phyloP scores from a whole-genome alignment of 371 early-diverging fungal species.

The Syncephalastrum racemosum region DNA sequence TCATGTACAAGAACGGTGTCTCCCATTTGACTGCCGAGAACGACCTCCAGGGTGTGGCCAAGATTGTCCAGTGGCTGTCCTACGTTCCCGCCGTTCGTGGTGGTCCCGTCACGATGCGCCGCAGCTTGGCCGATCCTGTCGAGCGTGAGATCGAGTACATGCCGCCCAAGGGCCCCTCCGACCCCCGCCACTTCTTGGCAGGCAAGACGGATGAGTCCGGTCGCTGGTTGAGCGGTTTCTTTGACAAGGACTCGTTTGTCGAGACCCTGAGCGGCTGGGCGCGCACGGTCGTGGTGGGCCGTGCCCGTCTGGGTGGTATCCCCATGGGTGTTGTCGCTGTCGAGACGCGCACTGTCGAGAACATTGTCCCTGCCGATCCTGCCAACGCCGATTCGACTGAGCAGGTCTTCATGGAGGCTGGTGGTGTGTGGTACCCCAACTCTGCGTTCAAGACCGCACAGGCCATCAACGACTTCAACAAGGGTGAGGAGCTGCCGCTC shows the following conservation, averaged over 20 bases:
- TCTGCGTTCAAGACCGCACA: slow-evolving; percentile 98
- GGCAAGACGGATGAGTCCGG: slow-evolving; percentile 70
- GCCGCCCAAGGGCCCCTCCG: slow-evolving; percentile 86
- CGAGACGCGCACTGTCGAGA: slow-evolving; percentile 92
- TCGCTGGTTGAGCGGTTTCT: slow-evolving; percentile 87
- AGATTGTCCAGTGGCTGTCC: slow-evolving; percentile 94
- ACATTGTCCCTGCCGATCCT: slow-evolving; percentile 93
- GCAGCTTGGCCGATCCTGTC: slow-evolving; percentile 55
- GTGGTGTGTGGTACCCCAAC: slow-evolving; percentile 98
- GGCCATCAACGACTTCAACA: slow-evolving; percentile 97
- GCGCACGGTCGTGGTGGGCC: slow-evolving; percentile 79
- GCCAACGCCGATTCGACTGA: slow-evolving; percentile 88
- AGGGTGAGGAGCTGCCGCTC: slow-evolving; percentile 96
- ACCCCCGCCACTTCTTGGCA: slow-evolving; percentile 88
- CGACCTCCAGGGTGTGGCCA: slow-evolving; percentile 86
- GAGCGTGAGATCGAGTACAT: slow-evolving; percentile 76
- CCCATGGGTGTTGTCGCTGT: slow-evolving; percentile 98
- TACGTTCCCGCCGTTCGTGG: slow-evolving; percentile 81
- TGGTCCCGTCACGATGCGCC: slow-evolving; percentile 61
- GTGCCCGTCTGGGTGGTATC: slow-evolving; percentile 95
- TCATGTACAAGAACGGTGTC: slow-evolving; percentile 98
- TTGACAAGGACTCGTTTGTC: slow-evolving; percentile 88
- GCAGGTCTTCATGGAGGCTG: slow-evolving; percentile 90
- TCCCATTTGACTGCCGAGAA: slow-evolving; percentile 95
- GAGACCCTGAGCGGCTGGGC: slow-evolving; percentile 79